A percentile compares a stretch with the other conserved stretches of the same genome.
phyloP scores from a whole-genome alignment of 2,329 filamentous ascomycete species.

The Teratosphaeria destructans region DNA sequence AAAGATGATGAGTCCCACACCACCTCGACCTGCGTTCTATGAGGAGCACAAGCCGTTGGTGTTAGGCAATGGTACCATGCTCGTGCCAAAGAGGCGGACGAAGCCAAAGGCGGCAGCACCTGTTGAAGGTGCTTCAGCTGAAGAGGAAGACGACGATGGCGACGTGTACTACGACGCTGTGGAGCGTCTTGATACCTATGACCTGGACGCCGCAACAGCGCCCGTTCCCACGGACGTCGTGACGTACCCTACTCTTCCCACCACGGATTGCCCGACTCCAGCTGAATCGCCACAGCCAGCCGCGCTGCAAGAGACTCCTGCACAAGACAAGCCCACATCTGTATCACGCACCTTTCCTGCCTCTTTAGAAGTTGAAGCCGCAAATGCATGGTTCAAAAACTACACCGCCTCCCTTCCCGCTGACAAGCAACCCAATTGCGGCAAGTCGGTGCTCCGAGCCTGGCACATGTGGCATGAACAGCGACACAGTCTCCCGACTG shows the following conservation, averaged over 20 bases:
- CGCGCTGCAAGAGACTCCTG: not conserved
- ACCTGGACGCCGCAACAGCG: not conserved
- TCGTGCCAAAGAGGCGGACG: not conserved
- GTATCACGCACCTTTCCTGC: constrained; percentile 2
- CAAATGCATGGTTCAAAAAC: not conserved
- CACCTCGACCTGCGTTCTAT: constrained; percentile 57
- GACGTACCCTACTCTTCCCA: not conserved
- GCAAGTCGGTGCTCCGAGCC: not conserved
- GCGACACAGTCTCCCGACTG: constrained; percentile 36
- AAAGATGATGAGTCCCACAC: constrained; percentile 54
- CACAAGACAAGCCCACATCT: not conserved
- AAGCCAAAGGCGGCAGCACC: not conserved
- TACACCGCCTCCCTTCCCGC: not conserved
- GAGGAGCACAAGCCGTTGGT: constrained; percentile 58
- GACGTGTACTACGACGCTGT: constrained; percentile 22
- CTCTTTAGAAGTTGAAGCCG: not conserved
- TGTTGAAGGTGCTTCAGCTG: constrained; percentile 1
- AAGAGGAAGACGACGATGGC: constrained; percentile 18
- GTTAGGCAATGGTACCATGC: constrained; percentile 35
- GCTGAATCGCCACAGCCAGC: not conserved
- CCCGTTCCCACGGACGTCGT: not conserved
- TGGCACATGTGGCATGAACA: constrained; percentile 51
- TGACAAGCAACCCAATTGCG: not conserved
- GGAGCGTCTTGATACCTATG: constrained; percentile 12
- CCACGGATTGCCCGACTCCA: not conserved